Evolutionary conservation across 2,329 filamentous ascomycete species (phyloP), one percentile per base, ranked within the genome.

Genomic region (Colletotrichum tofieldiae): DNA sequence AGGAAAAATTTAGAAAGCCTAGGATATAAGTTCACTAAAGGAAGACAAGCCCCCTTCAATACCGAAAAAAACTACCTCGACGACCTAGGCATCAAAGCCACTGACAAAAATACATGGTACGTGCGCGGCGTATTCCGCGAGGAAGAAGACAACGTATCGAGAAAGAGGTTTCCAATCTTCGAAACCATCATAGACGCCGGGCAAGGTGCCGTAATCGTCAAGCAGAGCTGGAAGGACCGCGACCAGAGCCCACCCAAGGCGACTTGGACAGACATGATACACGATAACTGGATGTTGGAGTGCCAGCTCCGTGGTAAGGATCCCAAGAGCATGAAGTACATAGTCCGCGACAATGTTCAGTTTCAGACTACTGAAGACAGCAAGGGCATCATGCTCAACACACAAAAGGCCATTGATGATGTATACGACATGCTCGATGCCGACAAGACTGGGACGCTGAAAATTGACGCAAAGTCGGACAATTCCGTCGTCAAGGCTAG

Each of bases 131-230:
- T 1, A n/a, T n/a, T 20, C 43, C 43, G 43, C 43, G 8, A 5
- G 5, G 43, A n/a, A 16, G 5, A 5, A 5, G 43, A 45, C 43
- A 9, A 45, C 18, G 43, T 9, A 26, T 45, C 43, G 4, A 45
- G 3, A 16, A 7, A 5, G 6, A 6, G 8, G 1, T 0, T 20
- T 5, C 18, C 18, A 5, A 45, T 45, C 5, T 1, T n/a, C 16
- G 43, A 20, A 45, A 45, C 43, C 12, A 11, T 11, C 39, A 12
- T 6, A 3, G 11, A 41, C 11, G 2, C 39, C 39, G 11, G 8
- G 1, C 1, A 45, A 3, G 43, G 43, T 3, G 43, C 18, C 18
- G 5, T 45, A 3, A 2, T 45, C 43, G 9, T 45, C 1, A 45
- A 45, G 18, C 18, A n/a, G 18, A 45, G 43, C 18, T 45, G 43